Conservation (phyloP, 352 stramenopile genomes). For the Phytophthora pseudosyringae region DNA sequence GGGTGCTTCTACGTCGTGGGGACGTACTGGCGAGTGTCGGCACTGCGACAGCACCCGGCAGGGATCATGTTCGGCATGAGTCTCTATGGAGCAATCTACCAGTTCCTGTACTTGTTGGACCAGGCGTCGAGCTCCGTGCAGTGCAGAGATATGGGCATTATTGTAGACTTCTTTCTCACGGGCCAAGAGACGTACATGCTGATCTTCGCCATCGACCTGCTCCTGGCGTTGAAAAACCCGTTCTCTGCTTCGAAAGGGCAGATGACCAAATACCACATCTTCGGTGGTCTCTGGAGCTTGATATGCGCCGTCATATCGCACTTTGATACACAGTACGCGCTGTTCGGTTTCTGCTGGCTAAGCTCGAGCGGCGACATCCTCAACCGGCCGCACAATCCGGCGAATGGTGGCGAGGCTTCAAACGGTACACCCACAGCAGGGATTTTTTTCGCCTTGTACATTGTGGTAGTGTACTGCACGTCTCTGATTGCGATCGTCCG, state of each 20-base stretch:
- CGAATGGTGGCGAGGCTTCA: conserved; percentile 16
- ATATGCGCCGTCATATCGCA: conserved; percentile 74
- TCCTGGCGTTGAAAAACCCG: conserved; percentile 85
- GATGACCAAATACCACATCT: conserved; percentile 85
- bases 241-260: conserved; percentile 85
- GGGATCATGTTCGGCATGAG: conserved; percentile 90
- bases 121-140: conserved; percentile 47
- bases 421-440: conserved; percentile 62
- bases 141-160: conserved; percentile 67
- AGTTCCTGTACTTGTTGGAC: conserved; percentile 80
- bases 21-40: conserved; percentile 70
- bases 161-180: conserved; percentile 85
- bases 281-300: conserved; percentile 72
- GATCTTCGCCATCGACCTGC: conserved; percentile 87
- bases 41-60: conserved; percentile 78
- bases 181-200: conserved; percentile 90
- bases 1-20: conserved; percentile 82
- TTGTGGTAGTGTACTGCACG: conserved; percentile 81
- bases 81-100: conserved; percentile 82
- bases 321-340: conserved; percentile 75
- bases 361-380: conserved; percentile 60
- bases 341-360: conserved; percentile 87
- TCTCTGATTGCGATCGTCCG: conserved; percentile 77
- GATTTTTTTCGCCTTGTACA: conserved; percentile 86
- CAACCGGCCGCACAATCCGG: conserved; percentile 8